Percentiles rank a stretch among this genome's conserved stretches.
Conservation (phyloP, 495 filamentous ascomycete genomes). For the Pseudoneurospora amorphoporcata region DNA sequence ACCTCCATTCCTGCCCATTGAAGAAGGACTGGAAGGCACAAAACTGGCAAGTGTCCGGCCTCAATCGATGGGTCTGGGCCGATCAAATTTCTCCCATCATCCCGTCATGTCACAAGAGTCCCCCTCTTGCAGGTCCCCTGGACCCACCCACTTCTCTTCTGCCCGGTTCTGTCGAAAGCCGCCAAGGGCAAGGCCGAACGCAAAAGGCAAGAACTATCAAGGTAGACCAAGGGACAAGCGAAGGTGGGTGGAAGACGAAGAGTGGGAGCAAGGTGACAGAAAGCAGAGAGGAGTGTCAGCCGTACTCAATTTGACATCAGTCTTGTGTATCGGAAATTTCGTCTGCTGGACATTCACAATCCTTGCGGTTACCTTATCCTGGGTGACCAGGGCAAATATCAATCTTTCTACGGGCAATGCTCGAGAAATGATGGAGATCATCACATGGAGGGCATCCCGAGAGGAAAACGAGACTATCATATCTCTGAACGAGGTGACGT, state of each 20-base stretch:
- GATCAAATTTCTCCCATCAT: background rate
- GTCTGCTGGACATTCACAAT: background rate
- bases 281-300: background rate
- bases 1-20: background rate
- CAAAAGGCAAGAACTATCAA: background rate
- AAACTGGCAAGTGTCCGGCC: background rate
- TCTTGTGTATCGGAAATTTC: background rate
- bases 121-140: background rate
- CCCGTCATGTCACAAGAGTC: background rate
- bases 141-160: background rate
- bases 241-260: background rate
- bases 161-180: background rate
- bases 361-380: background rate
- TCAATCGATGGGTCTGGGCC: background rate
- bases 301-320: background rate
- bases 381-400: background rate
- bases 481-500: background rate
- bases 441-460: background rate
- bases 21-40: background rate
- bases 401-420: background rate
- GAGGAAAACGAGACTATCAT: background rate
- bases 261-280: background rate
- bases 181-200: background rate
- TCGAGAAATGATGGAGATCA: background rate
- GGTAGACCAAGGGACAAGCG: background rate